Base-by-base conservation (phyloP, 805 yeast genomes). In the Nakazawaea wickerhamii region DNA sequence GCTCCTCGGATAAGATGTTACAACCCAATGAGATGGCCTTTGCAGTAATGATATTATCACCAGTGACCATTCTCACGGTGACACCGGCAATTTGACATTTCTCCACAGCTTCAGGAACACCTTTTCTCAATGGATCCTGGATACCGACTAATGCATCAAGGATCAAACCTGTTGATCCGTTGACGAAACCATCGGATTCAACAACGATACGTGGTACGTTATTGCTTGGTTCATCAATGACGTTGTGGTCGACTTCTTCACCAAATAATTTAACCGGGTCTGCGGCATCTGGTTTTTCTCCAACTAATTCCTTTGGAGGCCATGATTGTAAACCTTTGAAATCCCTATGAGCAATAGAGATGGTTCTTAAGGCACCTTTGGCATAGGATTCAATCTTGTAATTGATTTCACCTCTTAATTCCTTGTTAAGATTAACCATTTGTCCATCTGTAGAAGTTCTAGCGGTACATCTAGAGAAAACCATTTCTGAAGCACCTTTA, bases 21-120 rank as follows among this genome's bases (percentile, higher is more conserved):
- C 98, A 93, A 43, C 81, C 82, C 47, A 73, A 67, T 2, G 97
- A 88, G 51, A 93, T 93, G 0, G 98, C 95, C 50, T 77, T 79
- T 4, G 99, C 99, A 2, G 99, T 93, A 34, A 79, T 65, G 44
- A 91, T 60, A 57, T 91, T 91, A 61, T 93, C 99, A 61, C 99
- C 99, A 17, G 99, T 93, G 35, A 93, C 97, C 99, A 93, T 93
- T 52, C 96, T 75, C 15, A 93, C 98, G 19, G 84, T 76, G 19
- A 93, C 98, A 45, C 99, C 98, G 1, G 99, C 98, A 26, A 68
- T 68, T 52, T 78, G 81, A 65, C 99, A 93, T 56, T 84, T 83
- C 30, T 71, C 68, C 22, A 93, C 96, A 1, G 99, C 95, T 33
- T 82, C 80, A n/a, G 79, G 73, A 8, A 93, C 98, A 48, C 96